Base-by-base conservation (phyloP, 257 asterid genomes). In the Lantana camara region DNA sequence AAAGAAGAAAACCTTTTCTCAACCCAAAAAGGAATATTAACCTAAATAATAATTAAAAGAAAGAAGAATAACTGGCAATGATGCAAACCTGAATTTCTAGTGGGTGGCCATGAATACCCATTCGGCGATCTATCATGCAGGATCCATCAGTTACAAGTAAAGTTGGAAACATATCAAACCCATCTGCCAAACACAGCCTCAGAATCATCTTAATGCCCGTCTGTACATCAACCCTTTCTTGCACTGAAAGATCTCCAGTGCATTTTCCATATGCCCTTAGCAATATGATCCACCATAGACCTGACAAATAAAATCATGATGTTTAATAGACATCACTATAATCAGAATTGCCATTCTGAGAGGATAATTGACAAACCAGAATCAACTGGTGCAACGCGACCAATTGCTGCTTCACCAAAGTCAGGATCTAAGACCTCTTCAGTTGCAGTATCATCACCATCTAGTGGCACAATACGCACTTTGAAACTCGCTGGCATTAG, bases 401-500 rank as follows among this genome's bases (percentile, higher is more conserved):
- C 97, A 78, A 90, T 90, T 41, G 96, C 96, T 17, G 95, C 97
- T 83, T 90, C 97, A 17, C 97, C 97, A 42, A 90, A 90, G 71
- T 90, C 97, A 0, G 97, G 97, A 70, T 90, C 97, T 75, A 90
- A 75, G 40, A 88, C 87, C 64, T 90, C 97, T 85, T 90, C 97
- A 40, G 95, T 85, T 47, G 90, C 87, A 70, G 84, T 72, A 54
- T 82, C 96, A 64, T 83, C 96, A 29, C 93, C 90, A 63, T 90
- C 95, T 38, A 85, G 81, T 32, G 93, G 90, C 70, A 89, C 80
- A 63, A 84, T 73, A 52, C 96, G 95, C 60, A 89, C 96, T 76
- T 91, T 91, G 77, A 91, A 91, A 75, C 98, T 91, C 16, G 98
- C 95, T 44, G 96, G 98, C 95, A 88, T 91, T 59, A 91, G 68